Conservation (phyloP, 192 early-diverging fungal species). For the Linnemannia hyalina region DNA sequence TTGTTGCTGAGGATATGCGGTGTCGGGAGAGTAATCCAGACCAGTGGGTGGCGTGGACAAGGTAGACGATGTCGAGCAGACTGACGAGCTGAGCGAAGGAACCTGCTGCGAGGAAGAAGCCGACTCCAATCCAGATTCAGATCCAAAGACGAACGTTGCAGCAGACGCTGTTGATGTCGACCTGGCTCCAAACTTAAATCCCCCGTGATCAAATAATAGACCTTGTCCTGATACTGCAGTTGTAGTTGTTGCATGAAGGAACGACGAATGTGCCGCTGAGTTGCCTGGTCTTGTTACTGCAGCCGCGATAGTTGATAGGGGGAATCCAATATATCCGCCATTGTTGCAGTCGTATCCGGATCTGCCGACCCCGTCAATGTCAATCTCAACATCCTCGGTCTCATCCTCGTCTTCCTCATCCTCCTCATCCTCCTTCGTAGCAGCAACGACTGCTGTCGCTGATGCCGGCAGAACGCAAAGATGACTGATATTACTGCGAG, state of each 20-base stretch:
- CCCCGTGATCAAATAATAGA: not conserved
- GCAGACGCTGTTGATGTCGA: not conserved
- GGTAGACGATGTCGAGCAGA: not conserved
- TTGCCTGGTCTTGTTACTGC: not conserved
- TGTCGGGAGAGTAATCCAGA: not conserved
- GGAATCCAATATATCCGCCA: not conserved
- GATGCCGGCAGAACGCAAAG: not conserved
- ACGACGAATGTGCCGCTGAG: not conserved
- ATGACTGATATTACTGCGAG: not conserved
- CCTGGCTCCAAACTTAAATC: not conserved
- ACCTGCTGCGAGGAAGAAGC: not conserved
- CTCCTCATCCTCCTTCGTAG: not conserved
- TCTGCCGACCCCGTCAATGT: slow-evolving; percentile 4
- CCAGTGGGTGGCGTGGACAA: not conserved
- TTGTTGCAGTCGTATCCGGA: not conserved
- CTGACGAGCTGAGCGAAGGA: not conserved
- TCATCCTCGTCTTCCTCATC: not conserved
- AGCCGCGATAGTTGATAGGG: slow-evolving; percentile 1
- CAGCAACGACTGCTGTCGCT: not conserved
- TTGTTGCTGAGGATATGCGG: not conserved
- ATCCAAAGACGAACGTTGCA: slow-evolving; percentile 7
- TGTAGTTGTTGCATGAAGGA: not conserved
- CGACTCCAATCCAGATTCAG: slow-evolving; percentile 5
- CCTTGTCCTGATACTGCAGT: not conserved
- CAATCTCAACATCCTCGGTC: slow-evolving; percentile 1